Evolutionary conservation across 2,329 filamentous ascomycete genomes (phyloP).

Genomic region (Mollisia scopiformis): DNA sequence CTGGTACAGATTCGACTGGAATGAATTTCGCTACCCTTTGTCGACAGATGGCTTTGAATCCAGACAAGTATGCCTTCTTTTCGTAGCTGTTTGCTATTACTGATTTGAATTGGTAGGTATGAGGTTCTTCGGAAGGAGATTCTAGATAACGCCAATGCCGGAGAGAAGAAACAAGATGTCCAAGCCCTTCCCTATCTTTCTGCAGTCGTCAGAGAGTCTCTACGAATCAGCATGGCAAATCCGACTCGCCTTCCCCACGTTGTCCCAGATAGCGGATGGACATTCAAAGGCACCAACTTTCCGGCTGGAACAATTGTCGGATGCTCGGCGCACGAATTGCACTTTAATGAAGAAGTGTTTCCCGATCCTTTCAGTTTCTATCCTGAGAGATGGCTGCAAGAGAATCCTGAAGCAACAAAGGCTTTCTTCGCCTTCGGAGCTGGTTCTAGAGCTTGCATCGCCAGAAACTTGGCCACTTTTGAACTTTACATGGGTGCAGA

Average conservation of each 20-base stretch:
- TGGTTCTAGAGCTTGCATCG: slow-evolving; percentile 52
- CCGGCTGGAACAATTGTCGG: slow-evolving; percentile 49
- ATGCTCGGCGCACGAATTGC: slow-evolving; percentile 48
- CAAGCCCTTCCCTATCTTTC: slow-evolving; percentile 47
- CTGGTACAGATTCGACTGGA: slow-evolving; percentile 55
- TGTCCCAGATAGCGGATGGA: slow-evolving; percentile 41
- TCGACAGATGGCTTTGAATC: slow-evolving; percentile 47
- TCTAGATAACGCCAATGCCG: slow-evolving; percentile 23
- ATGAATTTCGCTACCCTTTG: slow-evolving; percentile 53
- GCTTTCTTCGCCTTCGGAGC: slow-evolving; percentile 53
- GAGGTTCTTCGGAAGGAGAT: slow-evolving; percentile 40
- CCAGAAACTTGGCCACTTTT: slow-evolving; percentile 48
- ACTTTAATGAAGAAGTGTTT: slow-evolving; percentile 48
- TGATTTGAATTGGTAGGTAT: slow-evolving; percentile 31
- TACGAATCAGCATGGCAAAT: slow-evolving; percentile 54
- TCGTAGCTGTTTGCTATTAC: background rate
- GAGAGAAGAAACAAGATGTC: slow-evolving; percentile 33
- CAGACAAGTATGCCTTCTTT: slow-evolving; percentile 38
- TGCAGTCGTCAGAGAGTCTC: slow-evolving; percentile 51
- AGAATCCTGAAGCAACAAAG: slow-evolving; percentile 42
- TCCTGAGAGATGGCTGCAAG: slow-evolving; percentile 51
- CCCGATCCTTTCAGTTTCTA: slow-evolving; percentile 45
- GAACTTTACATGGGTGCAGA: slow-evolving; percentile 43
- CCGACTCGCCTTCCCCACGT: slow-evolving; percentile 52
- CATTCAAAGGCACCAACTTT: slow-evolving; percentile 37